Evolutionary conservation across 495 filamentous ascomycete species (phyloP).

Genomic region (Neurospora terricola): DNA sequence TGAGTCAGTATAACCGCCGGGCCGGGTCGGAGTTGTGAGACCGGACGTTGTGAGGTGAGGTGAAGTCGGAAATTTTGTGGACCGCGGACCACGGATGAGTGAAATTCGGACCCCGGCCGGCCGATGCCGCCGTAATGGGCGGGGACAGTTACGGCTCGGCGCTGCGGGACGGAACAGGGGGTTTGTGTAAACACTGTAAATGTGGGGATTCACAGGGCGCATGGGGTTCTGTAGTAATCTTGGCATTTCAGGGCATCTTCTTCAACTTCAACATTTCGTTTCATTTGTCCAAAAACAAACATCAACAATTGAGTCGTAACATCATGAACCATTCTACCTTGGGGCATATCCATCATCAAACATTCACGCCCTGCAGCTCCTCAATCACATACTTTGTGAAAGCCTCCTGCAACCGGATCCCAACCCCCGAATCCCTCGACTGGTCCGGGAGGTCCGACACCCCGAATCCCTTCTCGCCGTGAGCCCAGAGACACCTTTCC

Average conservation of each 20-base stretch:
- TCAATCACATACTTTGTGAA: constrained; percentile 23
- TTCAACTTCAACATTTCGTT: background rate
- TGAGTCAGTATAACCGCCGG: no score
- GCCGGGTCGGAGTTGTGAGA: background rate
- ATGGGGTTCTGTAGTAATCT: background rate
- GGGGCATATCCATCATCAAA: constrained; percentile 4
- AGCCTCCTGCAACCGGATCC: constrained; percentile 17
- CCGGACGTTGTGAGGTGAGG: background rate
- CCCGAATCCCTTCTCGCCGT: constrained; percentile 21
- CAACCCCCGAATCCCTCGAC: constrained; percentile 14
- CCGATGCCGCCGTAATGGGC: background rate
- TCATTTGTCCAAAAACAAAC: background rate
- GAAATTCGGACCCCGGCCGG: background rate
- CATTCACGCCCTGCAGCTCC: constrained; percentile 7
- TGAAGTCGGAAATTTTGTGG: background rate
- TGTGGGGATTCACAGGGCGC: background rate
- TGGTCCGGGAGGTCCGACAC: constrained; percentile 16
- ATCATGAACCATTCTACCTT: background rate
- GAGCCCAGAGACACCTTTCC: constrained; percentile 20
- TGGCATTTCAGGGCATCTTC: background rate
- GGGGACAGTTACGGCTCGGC: background rate
- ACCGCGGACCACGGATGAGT: background rate
- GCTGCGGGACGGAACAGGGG: background rate
- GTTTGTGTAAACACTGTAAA: background rate
- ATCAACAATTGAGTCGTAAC: background rate